Base-by-base conservation (phyloP, 2,329 filamentous ascomycete genomes). In the Phyllosticta ampelicida region DNA sequence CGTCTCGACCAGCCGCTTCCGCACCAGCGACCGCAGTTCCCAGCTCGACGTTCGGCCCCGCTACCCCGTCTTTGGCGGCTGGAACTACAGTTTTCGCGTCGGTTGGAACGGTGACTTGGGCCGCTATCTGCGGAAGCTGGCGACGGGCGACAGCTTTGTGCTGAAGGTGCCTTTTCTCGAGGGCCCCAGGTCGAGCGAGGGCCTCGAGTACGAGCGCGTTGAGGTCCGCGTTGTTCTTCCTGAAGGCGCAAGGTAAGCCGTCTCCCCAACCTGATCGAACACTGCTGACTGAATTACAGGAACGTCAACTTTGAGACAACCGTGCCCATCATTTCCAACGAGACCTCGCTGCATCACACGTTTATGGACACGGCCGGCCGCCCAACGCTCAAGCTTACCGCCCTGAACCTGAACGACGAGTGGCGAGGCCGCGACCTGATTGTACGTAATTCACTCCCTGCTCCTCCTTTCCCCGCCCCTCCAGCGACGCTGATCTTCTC, bases 21-120 rank as follows among this genome's bases (percentile, higher is more conserved):
- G 91, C 62, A 84, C 79, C 64, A 88, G 83, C 70, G 82, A 80
- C 70, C 84, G 87, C 20, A 88, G 92, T 73, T 86, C 89, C n/a
- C 77, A 86, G 49, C 81, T 99, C 26, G 91, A 96, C 73, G 80
- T 96, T 62, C 94, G 91, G 78, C 94, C 94, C 19, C 84, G 94
- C 55, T 99, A 95, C 73, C 94, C 94, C n/a, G 73, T 99, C 21
- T 99, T 96, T 67, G 94, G 94, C 61, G 90, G 89, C 61, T 99
- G 94, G 94, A 96, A 95, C 74, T 97, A 96, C 74, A 94, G 89
- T 63, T 99, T 97, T 78, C 89, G 87, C 60, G 85, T 97, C 59
- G 94, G 94, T 64, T 99, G 94, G 94, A 95, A 97, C 75, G 86
- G 88, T 55, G 84, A 95, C 64, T 79, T 95, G 26, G 84, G 84